These are phyloP conservation scores for Xerophyta viscosa DNA, from an alignment of 106 monocot species.

Conservation along the genomic window DNA sequence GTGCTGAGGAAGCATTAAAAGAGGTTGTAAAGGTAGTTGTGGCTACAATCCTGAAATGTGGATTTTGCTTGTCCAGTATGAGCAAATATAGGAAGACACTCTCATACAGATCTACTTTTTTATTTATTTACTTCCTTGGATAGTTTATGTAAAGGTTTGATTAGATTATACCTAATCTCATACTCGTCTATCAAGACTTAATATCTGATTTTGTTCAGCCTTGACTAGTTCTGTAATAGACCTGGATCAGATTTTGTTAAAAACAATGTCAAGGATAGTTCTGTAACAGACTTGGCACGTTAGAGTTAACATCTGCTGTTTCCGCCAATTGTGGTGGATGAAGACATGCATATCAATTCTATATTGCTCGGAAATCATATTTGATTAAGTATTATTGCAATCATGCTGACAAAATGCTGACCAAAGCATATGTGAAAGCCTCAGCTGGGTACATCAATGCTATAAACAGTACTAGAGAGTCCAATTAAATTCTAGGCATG, in stretches of 20 bases:
- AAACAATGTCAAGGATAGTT: neutral
- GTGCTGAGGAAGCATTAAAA: neutral
- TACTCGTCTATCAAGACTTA: neutral
- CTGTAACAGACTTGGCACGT: neutral
- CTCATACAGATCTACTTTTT: no score
- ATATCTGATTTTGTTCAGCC: neutral
- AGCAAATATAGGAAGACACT: no score
- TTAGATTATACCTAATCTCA: neutral
- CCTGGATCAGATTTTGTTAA: neutral
- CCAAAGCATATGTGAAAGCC: neutral
- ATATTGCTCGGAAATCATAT: neutral
- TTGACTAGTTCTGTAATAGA: neutral
- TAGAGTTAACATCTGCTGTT: neutral
- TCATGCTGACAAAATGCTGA: slow-evolving; percentile 4
- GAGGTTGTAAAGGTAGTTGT: slow-evolving; percentile 6
- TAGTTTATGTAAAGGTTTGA: neutral
- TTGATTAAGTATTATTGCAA: neutral
- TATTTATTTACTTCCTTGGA: neutral
- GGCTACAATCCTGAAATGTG: slow-evolving; percentile 14
- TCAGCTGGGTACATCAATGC: neutral
- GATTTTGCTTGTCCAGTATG: slow-evolving; percentile 25
- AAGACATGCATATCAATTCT: neutral
- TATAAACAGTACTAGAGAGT: neutral
- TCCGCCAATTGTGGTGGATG: neutral
- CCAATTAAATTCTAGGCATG: neutral